Evolutionary conservation across 768 basidiomycete genomes (phyloP), one percentile per base, ranked within the genome.

Genomic region (Tylopilus sp.): DNA sequence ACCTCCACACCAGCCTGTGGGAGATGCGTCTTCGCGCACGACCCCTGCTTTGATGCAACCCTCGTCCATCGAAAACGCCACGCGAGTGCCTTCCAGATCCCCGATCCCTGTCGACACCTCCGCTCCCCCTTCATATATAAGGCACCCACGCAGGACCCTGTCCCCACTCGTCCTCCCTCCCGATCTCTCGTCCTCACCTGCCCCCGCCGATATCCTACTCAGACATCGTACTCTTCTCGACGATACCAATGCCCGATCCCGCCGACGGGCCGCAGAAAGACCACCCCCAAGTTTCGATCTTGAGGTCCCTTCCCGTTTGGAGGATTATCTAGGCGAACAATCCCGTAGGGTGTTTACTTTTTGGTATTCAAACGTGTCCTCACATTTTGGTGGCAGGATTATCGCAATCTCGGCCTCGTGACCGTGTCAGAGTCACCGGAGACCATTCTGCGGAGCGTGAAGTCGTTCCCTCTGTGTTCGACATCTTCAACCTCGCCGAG

Each of bases 401-500:
- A 30, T 38, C 52, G 4, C 55, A 52, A 18, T 18, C 6, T 40
- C 59, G 60, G 2, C 22, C 45, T 25, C 45, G 54, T 25, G 54
- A 56, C 7, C 62, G 47, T 23, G 48, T 40, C 6, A 48, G 66
- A 40, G 59, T 66, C 17, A 35, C 64, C 36, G 46, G 66, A 30
- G 55, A 61, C 20, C 67, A 53, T 28, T 52, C 55, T 6, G n/a
- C 23, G 12, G 63, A 65, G 20, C 58, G 56, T 38, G 66, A 57
- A 23, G n/a, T n/a, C n/a, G n/a, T 56, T 17, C 65, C 56, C 3
- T 63, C 65, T 18, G 61, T 68, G 2, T 69, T 67, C 21, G 63
- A 67, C 44, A 57, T 69, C 43, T 67, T 69, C 46, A 56, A 62
- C 26, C 55, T 68, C 9, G 51, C 45, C 3, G 63, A 63, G 21